These are phyloP conservation scores for Agaricus bisporus DNA, from an alignment of 768 basidiomycete genomes.

Conservation along the genomic window DNA sequence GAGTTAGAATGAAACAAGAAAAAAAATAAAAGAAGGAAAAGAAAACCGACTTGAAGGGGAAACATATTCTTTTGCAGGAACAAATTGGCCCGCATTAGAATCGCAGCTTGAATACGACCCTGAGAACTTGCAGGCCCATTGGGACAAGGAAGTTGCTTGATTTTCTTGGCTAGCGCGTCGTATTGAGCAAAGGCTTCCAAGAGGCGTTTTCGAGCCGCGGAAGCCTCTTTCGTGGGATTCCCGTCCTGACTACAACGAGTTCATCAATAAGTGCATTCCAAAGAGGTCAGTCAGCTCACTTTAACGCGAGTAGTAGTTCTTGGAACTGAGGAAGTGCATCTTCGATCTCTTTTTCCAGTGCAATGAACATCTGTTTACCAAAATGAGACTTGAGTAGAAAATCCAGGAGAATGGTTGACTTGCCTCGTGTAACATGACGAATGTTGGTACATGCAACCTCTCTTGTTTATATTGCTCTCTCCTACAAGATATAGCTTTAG, in stretches of 20 bases:
- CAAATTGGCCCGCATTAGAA: conserved; percentile 65
- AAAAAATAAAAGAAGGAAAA: not conserved
- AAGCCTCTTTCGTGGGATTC: conserved; percentile 62
- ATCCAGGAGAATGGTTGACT: conserved; percentile 1
- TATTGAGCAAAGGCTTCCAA: conserved; percentile 85
- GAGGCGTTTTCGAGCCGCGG: conserved; percentile 69
- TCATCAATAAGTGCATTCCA: not conserved
- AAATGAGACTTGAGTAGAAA: not conserved
- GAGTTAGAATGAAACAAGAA: not conserved
- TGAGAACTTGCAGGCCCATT: conserved; percentile 65
- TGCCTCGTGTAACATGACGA: conserved; percentile 70
- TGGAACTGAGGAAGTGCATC: conserved; percentile 83
- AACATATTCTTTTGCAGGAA: conserved; percentile 93
- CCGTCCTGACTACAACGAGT: conserved; percentile 28
- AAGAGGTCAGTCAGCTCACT: conserved; percentile 30
- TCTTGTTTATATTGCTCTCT: conserved; percentile 78
- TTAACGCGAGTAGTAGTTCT: conserved; percentile 70
- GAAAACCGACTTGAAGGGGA: conserved; percentile 57
- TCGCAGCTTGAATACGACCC: conserved; percentile 78
- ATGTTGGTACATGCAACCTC: conserved; percentile 47
- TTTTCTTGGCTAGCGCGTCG: conserved; percentile 82
- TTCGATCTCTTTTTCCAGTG: conserved; percentile 86
- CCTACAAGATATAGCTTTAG: conserved; percentile 31
- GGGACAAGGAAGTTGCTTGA: conserved; percentile 64
- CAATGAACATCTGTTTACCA: conserved; percentile 53